These are phyloP conservation scores for Chaetoceros muelleri DNA, from an alignment of 108 stramenopile genomes.

Conservation along the genomic window DNA sequence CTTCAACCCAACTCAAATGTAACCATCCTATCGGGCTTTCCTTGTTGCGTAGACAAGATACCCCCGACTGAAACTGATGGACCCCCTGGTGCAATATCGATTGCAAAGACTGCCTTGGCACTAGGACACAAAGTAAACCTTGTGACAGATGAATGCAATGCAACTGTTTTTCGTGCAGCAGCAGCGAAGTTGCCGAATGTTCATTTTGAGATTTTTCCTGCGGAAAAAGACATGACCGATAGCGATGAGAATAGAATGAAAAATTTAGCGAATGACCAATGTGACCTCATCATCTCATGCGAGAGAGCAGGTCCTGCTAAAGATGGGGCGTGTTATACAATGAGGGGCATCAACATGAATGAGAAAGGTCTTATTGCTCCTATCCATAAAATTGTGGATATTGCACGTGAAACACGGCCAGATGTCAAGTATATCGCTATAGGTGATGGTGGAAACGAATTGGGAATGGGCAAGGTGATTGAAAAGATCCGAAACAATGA, in stretches of 20 bases:
- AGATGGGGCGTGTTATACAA: conserved; percentile 77
- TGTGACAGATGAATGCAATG: conserved; percentile 67
- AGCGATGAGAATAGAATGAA: conserved; percentile 35
- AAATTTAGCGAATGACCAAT: conserved; percentile 15
- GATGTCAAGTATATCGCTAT: conserved; percentile 32
- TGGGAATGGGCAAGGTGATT: conserved; percentile 82
- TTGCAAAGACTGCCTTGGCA: conserved; percentile 35
- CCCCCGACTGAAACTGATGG: conserved; percentile 87
- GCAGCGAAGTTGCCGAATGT: conserved; percentile 18
- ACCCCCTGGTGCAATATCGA: conserved; percentile 59
- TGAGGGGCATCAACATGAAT: conserved; percentile 74
- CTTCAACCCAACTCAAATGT: conserved; percentile 17
- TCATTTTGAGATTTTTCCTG: conserved; percentile 34
- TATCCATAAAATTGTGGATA: conserved; percentile 45
- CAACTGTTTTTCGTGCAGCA: conserved; percentile 21
- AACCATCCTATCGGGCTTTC: conserved; percentile 73
- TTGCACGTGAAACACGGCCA: conserved; percentile 5
- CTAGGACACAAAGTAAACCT: conserved; percentile 45
- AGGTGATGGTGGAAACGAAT: conserved; percentile 74
- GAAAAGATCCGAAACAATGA: conserved; percentile 29
- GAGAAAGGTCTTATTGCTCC: conserved; percentile 53
- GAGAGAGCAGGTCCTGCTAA: conserved; percentile 68
- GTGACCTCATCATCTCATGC: conserved; percentile 51
- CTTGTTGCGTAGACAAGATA: conserved; percentile 49
- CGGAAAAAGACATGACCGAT: conserved; percentile 10